These are phyloP conservation scores for Adenanthera pavonina DNA, from an alignment of 306 rosid genomes.

Conservation along the genomic window DNA sequence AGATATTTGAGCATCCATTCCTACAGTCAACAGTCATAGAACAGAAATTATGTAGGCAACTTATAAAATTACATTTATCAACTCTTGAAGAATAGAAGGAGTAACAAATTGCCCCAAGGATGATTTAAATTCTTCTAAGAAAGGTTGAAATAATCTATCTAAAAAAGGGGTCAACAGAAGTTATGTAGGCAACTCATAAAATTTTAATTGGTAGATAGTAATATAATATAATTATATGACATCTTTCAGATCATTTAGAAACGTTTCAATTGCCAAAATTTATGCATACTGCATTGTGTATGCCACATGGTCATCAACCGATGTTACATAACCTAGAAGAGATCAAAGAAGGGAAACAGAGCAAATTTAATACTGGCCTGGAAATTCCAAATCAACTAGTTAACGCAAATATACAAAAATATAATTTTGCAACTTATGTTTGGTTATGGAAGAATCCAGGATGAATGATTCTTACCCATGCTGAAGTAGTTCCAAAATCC, in stretches of 20 bases:
- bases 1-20: conserved; percentile 99
- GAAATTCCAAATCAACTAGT: conserved; percentile 11
- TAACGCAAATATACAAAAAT: conserved; percentile 14
- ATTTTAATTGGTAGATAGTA: neutral
- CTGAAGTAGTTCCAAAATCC: conserved; percentile 99
- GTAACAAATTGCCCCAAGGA: conserved; percentile 12
- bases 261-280: conserved; percentile 6
- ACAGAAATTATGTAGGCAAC: conserved; percentile 19
- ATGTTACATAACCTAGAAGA: conserved; percentile 14
- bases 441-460: conserved; percentile 29
- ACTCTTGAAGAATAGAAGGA: neutral
- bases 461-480: conserved; percentile 74
- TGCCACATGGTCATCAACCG: conserved; percentile 12
- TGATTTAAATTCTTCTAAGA: conserved; percentile 20
- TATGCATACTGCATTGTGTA: conserved; percentile 12
- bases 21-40: conserved; percentile 45
- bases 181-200: neutral
- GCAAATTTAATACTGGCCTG: conserved; percentile 7
- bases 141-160: conserved; percentile 21
- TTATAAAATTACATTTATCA: no score
- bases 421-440: conserved; percentile 29
- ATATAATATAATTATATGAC: neutral
- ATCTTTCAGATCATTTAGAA: neutral
- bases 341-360: conserved; percentile 18
- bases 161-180: neutral